Conservation (phyloP, 108 stramenopile species). For the Mediolabrus comicus region DNA sequence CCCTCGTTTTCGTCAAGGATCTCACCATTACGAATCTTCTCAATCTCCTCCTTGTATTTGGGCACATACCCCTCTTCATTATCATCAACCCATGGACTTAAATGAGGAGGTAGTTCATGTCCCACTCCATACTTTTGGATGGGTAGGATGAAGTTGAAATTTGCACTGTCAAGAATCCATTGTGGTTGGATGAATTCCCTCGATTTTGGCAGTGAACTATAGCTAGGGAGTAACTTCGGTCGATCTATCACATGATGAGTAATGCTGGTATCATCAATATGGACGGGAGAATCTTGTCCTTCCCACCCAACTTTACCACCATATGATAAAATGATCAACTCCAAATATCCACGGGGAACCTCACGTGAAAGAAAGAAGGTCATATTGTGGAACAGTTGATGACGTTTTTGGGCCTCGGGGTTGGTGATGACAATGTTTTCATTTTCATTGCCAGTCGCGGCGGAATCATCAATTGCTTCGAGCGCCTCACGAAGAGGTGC, state of each 20-base stretch:
- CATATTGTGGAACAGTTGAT: slow-evolving; percentile 79
- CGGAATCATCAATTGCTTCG: slow-evolving; percentile 62
- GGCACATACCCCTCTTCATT: slow-evolving; percentile 98
- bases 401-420: slow-evolving; percentile 69
- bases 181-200: slow-evolving; percentile 98
- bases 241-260: slow-evolving; percentile 96
- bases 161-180: slow-evolving; percentile 96
- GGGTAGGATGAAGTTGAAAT: slow-evolving; percentile 90
- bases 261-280: slow-evolving; percentile 78
- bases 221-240: slow-evolving; percentile 68
- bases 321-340: slow-evolving; percentile 88
- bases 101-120: slow-evolving; percentile 92
- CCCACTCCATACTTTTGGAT: slow-evolving; percentile 88
- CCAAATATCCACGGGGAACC: slow-evolving; percentile 90
- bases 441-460: slow-evolving; percentile 37
- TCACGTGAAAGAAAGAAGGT: slow-evolving; percentile 93
- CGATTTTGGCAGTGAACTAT: slow-evolving; percentile 66
- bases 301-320: slow-evolving; percentile 96
- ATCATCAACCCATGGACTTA: slow-evolving; percentile 98
- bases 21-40: slow-evolving; percentile 83
- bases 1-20: slow-evolving; percentile 25
- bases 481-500: slow-evolving; percentile 80
- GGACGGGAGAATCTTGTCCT: slow-evolving; percentile 85
- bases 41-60: slow-evolving; percentile 94
- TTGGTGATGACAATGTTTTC: slow-evolving; percentile 46